These are phyloP conservation scores for Emmonsiellopsis sp. DNA, from an alignment of 2,329 filamentous ascomycete genomes.

Conservation along the genomic window DNA sequence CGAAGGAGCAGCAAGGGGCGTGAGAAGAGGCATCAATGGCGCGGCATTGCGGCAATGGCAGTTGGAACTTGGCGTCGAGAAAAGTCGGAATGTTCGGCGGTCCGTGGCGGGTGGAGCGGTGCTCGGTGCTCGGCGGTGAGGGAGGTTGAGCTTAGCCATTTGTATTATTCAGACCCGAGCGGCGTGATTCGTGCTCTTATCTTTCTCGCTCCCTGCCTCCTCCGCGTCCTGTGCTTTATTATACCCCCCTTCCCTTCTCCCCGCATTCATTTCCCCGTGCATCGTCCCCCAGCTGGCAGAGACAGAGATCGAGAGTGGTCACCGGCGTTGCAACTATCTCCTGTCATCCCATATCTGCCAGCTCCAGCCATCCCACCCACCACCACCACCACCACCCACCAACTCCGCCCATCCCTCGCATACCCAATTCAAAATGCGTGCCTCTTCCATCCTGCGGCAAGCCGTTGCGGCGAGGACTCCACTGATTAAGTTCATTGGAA, in stretches of 20 bases:
- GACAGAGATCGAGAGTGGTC: constrained; percentile 1
- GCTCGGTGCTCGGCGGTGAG: not conserved
- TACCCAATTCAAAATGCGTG: constrained; percentile 28
- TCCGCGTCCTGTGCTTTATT: not conserved
- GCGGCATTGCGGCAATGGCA: no score
- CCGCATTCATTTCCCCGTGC: constrained; percentile 5
- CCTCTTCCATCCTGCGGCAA: constrained; percentile 31
- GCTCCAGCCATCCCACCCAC: not conserved
- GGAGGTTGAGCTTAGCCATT: not conserved
- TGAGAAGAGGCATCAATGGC: no score
- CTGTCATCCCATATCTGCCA: not conserved
- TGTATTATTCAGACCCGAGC: not conserved
- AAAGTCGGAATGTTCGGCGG: constrained; percentile 1
- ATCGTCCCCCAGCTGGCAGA: not conserved
- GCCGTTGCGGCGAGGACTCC: constrained; percentile 32
- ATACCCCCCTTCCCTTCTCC: not conserved
- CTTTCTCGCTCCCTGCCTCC: not conserved
- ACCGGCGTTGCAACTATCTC: not conserved
- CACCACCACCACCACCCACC: constrained; percentile 4
- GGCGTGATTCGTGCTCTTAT: not conserved
- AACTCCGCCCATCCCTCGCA: constrained; percentile 9
- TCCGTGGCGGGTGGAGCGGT: not conserved
- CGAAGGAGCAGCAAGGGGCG: no score
- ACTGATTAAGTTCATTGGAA: constrained; percentile 42
- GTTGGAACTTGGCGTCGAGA: not conserved